Base-by-base conservation (phyloP, 805 yeast genomes). In the Wickerhamomyces kurtzmanii region DNA sequence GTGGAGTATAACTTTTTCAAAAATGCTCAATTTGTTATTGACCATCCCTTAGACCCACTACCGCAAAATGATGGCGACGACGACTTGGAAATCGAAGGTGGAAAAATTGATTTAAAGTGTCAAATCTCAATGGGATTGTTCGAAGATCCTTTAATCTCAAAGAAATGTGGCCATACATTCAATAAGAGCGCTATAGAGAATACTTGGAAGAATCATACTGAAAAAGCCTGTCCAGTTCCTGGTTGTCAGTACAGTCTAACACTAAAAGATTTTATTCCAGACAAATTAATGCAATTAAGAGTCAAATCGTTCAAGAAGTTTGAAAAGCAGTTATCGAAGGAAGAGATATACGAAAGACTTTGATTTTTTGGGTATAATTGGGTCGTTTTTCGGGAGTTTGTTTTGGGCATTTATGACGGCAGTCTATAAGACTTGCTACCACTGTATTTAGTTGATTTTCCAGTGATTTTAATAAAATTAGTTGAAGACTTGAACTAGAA, bases 21-120 rank as follows among this genome's bases (percentile, higher is more conserved):
- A 23, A 62, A 62, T 23, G 57, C 65, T 6, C 42, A 62, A 2
- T 68, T 69, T 40, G 65, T 80, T 6, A 43, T 74, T 12, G 49
- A 61, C 3, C 61, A 74, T 36, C 91, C 91, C 1, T 67, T 68
- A 17, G 70, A 69, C 17, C 76, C 82, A 6, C 41, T 80, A 12
- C 83, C 84, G 0, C 62, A 55, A 20, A 48, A 48, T 3, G 31
- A 32, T 5, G 18, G 21, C 3, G 76, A 69, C 21, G 83, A 75
- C 14, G 89, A 77, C 14, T 25, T 81, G 18, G 69, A 64, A 23
- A 65, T 81, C 5, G 72, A 70, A 8, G 93, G 91, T 31, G 91
- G 91, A 21, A 68, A 55, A 20, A 57, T 82, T n/a, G 72, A 75
- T 26, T 45, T 82, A 32, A 64, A 59, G 15, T 85, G 87, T 45